These are phyloP conservation scores for Leucocoprinus sp. DNA, from an alignment of 768 basidiomycete genomes.

Conservation along the genomic window DNA sequence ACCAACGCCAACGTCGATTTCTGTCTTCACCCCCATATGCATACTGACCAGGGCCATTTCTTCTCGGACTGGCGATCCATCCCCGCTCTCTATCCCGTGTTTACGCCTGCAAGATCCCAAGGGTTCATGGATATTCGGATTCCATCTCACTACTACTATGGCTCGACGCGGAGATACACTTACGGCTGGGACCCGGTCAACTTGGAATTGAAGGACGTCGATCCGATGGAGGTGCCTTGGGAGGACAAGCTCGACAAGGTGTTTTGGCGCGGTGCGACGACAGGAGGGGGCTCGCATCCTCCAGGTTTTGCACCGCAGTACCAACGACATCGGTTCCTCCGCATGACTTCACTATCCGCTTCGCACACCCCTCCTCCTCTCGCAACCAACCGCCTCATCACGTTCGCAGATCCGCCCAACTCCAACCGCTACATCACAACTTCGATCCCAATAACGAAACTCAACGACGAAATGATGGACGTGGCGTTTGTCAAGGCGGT, in stretches of 20 bases:
- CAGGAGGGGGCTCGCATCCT: slow-evolving; percentile 86
- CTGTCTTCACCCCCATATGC: slow-evolving; percentile 76
- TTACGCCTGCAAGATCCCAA: slow-evolving; percentile 81
- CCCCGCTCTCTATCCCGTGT: slow-evolving; percentile 82
- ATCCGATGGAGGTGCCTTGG: slow-evolving; percentile 86
- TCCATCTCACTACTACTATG: slow-evolving; percentile 95
- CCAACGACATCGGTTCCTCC: slow-evolving; percentile 80
- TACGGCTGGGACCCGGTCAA: slow-evolving; percentile 86
- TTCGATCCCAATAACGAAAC: slow-evolving; percentile 11
- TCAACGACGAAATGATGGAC: slow-evolving; percentile 80
- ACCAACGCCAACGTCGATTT: slow-evolving; percentile 69
- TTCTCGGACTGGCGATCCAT: slow-evolving; percentile 96
- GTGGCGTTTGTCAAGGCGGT: slow-evolving; percentile 72
- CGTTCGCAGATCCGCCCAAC: slow-evolving; percentile 14
- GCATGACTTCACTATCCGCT: slow-evolving; percentile 61
- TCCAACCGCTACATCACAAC: slow-evolving; percentile 7
- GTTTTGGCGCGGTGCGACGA: slow-evolving; percentile 95
- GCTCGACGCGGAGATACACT: slow-evolving; percentile 71
- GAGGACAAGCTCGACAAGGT: slow-evolving; percentile 78
- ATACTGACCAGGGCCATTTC: slow-evolving; percentile 87
- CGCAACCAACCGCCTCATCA: slow-evolving; percentile 32
- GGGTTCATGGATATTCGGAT: slow-evolving; percentile 90
- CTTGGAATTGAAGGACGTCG: slow-evolving; percentile 63
- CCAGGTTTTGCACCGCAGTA: slow-evolving; percentile 76
- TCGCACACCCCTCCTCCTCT: slow-evolving; percentile 32